Conservation (phyloP, 257 asterid species). For the Solanum medicagineum region DNA sequence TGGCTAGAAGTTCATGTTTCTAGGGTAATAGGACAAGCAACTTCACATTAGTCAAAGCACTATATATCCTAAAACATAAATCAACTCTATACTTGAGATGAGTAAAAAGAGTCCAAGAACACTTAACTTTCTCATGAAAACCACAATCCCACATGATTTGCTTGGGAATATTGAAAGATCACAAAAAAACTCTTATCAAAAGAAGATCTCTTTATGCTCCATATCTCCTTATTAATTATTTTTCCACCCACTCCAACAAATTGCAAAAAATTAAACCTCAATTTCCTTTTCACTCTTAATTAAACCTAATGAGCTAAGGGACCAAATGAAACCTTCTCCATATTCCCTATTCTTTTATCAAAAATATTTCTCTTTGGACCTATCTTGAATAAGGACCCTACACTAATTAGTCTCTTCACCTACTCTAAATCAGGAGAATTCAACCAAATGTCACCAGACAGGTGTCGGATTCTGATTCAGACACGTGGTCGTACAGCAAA, state of each 20-base stretch:
- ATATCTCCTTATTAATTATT: neutral
- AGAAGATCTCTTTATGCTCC: slow-evolving; percentile 13
- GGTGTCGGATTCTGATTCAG: slow-evolving; percentile 15
- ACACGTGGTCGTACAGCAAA: slow-evolving; percentile 19
- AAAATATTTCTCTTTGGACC: neutral
- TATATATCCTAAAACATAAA: slow-evolving; percentile 5
- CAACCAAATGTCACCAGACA: slow-evolving; percentile 11
- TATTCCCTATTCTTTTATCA: neutral
- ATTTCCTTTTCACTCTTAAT: neutral
- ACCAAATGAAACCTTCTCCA: neutral
- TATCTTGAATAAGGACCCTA: slow-evolving; percentile 1
- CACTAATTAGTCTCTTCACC: slow-evolving; percentile 4
- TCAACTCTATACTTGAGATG: slow-evolving; percentile 1
- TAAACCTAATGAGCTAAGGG: neutral
- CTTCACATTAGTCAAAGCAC: slow-evolving; percentile 13
- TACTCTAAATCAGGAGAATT: slow-evolving; percentile 4
- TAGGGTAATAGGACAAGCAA: slow-evolving; percentile 6
- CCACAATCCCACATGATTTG: slow-evolving; percentile 36
- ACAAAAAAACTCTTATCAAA: slow-evolving; percentile 22
- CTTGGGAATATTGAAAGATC: slow-evolving; percentile 44
- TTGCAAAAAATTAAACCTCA: neutral
- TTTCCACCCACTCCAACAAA: neutral
- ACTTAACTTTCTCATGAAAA: slow-evolving; percentile 23
- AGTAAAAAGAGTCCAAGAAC: slow-evolving; percentile 5
- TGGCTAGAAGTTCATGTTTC: slow-evolving; percentile 1